A percentile compares a stretch with the other conserved stretches of the same genome.
phyloP scores from a whole-genome alignment of 129 eudicot species.

The Flaveria trinervia region DNA sequence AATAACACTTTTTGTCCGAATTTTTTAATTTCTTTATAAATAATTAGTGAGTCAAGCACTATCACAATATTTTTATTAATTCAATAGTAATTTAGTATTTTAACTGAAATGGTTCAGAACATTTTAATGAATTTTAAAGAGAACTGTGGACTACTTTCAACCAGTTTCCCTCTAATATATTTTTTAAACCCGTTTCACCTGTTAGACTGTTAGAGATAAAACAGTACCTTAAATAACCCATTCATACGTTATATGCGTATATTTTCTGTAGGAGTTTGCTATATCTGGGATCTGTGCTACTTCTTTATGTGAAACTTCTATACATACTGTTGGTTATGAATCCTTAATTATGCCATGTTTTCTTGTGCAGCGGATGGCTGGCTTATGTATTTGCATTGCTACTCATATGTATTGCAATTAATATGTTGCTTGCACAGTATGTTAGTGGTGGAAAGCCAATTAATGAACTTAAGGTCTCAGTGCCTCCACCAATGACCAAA shows the following conservation, averaged over 20 bases:
- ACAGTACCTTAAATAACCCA: not conserved
- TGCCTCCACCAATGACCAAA: constrained; percentile 83
- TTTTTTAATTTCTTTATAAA: not conserved
- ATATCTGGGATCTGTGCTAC: constrained; percentile 5
- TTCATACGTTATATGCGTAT: not conserved
- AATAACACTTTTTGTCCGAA: not conserved
- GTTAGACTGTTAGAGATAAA: not conserved
- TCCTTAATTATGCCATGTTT: constrained; percentile 6
- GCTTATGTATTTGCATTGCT: constrained; percentile 57
- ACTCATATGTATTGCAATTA: constrained; percentile 49
- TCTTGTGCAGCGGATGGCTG: constrained; percentile 74
- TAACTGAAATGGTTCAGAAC: not conserved
- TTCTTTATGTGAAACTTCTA: not conserved
- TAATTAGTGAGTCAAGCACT: not conserved
- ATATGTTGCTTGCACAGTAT: constrained; percentile 56
- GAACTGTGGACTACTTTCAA: not conserved
- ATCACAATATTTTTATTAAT: not conserved
- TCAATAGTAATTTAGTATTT: not conserved
- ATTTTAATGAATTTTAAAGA: not conserved
- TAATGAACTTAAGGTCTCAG: constrained; percentile 67
- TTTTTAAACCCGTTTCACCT: not conserved
- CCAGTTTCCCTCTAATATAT: not conserved
- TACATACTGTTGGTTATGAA: constrained; percentile 8
- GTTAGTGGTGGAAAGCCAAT: constrained; percentile 46
- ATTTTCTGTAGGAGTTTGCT: constrained; percentile 6